Base-by-base conservation (phyloP, 2,329 filamentous ascomycete genomes). In the Penicillium sp. region DNA sequence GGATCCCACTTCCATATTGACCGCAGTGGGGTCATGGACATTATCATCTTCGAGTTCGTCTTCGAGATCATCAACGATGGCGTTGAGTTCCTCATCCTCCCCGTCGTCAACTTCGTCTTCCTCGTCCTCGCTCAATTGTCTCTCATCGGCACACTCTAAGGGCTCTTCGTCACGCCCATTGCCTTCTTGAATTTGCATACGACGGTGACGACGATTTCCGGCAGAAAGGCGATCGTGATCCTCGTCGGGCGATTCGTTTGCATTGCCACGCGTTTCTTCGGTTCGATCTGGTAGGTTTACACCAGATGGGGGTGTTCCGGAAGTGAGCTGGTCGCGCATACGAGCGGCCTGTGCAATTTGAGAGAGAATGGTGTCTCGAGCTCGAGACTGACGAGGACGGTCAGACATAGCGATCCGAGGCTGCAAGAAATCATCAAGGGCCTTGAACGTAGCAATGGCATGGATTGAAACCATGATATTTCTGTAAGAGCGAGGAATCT, bases 391-490 rank as follows among this genome's bases (percentile, higher is more conserved):
- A 29, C 83, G 77, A 9, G 86, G 80, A 14, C 87, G 80, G 48
- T 95, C 89, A 3, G 86, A 81, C 10, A 93, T 64, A 56, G 77
- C 88, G 43, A 98, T 94, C 45, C 91, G 80, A 6, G 93, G 93
- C 25, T 93, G 83, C 29, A 98, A 75, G 63, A 97, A 98, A 62
- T 98, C 93, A 60, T 97, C 93, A 16, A 98, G 72, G 0, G 91
- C 87, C 64, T 96, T 97, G 73, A 98, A 97, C 0, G 90, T 97
- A 2, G 93, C 91, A 58, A 98, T 97, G 11, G 93, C 93, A 63
- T 98, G 93, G 41, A 98, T 98, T 0, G 89, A 94, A 1, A 98
- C 93, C 85, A 96, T 96, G 48, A 98, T 94, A 53, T 91, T 95
- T 15, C 87, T 80, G 61, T 94, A 97, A 0, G 84, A 76, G 23